These are phyloP conservation scores for Coemansia sp. DNA, from an alignment of 192 early-diverging fungal genomes.

Conservation along the genomic window DNA sequence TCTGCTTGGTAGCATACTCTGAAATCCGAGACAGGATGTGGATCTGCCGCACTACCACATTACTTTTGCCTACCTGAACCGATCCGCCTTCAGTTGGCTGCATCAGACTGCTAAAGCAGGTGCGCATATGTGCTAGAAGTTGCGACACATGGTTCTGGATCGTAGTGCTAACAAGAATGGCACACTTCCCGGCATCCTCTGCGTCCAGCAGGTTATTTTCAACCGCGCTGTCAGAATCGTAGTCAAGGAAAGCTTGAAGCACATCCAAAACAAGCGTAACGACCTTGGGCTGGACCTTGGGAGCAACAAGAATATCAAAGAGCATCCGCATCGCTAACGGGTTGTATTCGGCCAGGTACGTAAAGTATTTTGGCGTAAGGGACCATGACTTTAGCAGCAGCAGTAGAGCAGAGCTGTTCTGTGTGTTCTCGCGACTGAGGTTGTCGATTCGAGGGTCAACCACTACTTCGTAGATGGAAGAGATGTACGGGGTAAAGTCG, in stretches of 20 bases:
- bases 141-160: slow-evolving; percentile 38
- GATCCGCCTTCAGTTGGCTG: not conserved
- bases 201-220: slow-evolving; percentile 45
- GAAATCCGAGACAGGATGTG: slow-evolving; percentile 77
- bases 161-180: slow-evolving; percentile 8
- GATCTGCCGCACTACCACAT: slow-evolving; percentile 65
- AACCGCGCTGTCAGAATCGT: slow-evolving; percentile 34
- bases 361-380: slow-evolving; percentile 59
- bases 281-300: slow-evolving; percentile 75
- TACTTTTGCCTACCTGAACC: slow-evolving; percentile 11
- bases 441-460: slow-evolving; percentile 69
- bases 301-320: slow-evolving; percentile 71
- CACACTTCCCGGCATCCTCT: slow-evolving; percentile 24
- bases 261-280: slow-evolving; percentile 69
- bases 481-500: slow-evolving; percentile 74
- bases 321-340: slow-evolving; percentile 65
- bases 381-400: slow-evolving; percentile 80
- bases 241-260: slow-evolving; percentile 67
- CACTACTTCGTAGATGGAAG: slow-evolving; percentile 69
- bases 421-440: slow-evolving; percentile 82
- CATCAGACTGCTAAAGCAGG: slow-evolving; percentile 30
- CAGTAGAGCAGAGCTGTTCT: slow-evolving; percentile 78
- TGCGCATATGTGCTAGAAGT: slow-evolving; percentile 45
- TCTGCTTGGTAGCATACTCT: slow-evolving; percentile 65
- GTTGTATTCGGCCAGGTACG: slow-evolving; percentile 68